Conservation (phyloP, 371 early-diverging fungal genomes). For the Mucor piriformis region DNA sequence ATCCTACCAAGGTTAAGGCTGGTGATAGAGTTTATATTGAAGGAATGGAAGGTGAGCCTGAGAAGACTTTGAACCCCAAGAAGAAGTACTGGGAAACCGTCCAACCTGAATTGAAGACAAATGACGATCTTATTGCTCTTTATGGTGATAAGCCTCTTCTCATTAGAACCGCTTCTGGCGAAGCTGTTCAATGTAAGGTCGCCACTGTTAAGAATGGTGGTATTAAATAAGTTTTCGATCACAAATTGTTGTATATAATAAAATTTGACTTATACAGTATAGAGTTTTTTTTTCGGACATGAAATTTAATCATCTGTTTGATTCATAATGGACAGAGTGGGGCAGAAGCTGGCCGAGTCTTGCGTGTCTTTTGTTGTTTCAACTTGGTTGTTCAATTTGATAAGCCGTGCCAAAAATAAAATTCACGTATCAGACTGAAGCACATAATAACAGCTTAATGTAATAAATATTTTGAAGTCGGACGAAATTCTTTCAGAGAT, state of each 20-base stretch:
- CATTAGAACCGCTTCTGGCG: conserved; percentile 62
- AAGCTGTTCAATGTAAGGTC: conserved; percentile 57
- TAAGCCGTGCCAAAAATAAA: too few relatives aligned
- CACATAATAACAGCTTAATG: too few relatives aligned
- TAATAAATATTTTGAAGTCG: too few relatives aligned
- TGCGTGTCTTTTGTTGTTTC: too few relatives aligned
- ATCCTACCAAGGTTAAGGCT: conserved; percentile 75
- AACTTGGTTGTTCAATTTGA: too few relatives aligned
- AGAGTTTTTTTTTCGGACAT: too few relatives aligned
- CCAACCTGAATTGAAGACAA: conserved; percentile 90
- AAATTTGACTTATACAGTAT: too few relatives aligned
- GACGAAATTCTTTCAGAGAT: too few relatives aligned
- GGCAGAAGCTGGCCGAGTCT: too few relatives aligned
- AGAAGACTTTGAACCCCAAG: conserved; percentile 93
- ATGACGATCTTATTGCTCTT: conserved; percentile 77
- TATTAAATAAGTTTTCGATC: conserved; percentile 66
- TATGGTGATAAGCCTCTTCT: conserved; percentile 65
- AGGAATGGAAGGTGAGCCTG: conserved; percentile 87
- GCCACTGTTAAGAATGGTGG: conserved; percentile 70
- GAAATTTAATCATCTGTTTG: too few relatives aligned
- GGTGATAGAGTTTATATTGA: conserved; percentile 93
- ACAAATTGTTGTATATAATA: neutral
- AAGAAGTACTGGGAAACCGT: conserved; percentile 97
- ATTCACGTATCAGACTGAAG: too few relatives aligned
- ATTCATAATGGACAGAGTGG: too few relatives aligned